phyloP scores from a whole-genome alignment of 2,329 filamentous ascomycete genomes.

The Aspergillus ustus region DNA sequence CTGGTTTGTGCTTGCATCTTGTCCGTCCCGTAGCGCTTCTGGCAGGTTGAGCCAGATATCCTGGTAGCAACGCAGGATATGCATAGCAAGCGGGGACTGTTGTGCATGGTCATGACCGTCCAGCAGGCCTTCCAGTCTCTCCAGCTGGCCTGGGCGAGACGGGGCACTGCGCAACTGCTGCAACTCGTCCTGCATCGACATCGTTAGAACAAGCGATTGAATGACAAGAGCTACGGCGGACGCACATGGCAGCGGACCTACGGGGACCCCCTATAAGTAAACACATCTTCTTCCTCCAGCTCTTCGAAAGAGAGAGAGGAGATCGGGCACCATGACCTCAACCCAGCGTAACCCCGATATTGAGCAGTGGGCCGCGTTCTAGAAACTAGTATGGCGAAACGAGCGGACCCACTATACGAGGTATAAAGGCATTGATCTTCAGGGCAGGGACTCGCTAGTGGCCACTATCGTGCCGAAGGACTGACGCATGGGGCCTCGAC shows the following conservation, averaged over 20 bases:
- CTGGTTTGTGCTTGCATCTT: neutral
- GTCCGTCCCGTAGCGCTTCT: neutral
- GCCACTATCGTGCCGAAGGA: neutral
- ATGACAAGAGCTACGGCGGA: neutral
- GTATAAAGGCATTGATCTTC: neutral
- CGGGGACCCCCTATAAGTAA: neutral
- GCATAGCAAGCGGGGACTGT: slow-evolving; percentile 3
- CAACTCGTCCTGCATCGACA: slow-evolving; percentile 8
- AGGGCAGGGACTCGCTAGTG: neutral
- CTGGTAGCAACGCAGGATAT: slow-evolving; percentile 8
- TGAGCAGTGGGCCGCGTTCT: neutral
- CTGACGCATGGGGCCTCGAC: neutral
- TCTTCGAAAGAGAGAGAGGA: too few species aligned
- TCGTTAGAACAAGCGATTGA: neutral
- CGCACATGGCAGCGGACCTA: neutral
- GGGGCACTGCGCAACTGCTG: neutral
- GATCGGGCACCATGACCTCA: neutral
- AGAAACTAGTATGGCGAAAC: neutral
- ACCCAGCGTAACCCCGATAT: neutral
- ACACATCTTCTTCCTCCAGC: too few species aligned
- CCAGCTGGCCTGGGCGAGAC: neutral
- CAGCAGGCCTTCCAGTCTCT: slow-evolving; percentile 2
- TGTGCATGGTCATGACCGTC: neutral
- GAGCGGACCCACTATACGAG: neutral
- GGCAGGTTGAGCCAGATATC: slow-evolving; percentile 9